Percentiles rank a stretch among this genome's conserved stretches.
Evolutionary conservation across 768 basidiomycete species (phyloP).

Genomic region (Mycena latifolia): DNA sequence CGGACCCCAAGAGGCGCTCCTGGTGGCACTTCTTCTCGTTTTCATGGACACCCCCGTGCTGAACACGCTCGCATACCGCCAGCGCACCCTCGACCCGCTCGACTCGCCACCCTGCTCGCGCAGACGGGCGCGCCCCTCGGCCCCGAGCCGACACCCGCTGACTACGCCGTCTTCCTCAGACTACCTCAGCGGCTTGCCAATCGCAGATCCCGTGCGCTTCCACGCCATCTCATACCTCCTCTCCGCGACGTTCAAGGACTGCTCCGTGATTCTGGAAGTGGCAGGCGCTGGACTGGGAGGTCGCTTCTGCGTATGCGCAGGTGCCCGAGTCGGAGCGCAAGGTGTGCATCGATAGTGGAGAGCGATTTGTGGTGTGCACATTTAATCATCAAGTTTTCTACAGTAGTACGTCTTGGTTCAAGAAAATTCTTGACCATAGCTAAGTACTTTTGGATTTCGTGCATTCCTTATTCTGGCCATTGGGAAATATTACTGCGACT

Average conservation of each 20-base stretch:
- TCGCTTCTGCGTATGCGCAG: slow-evolving; percentile 60
- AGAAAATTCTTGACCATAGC: too few species aligned
- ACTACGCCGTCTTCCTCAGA: slow-evolving; percentile 76
- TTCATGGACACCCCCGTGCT: slow-evolving; percentile 68
- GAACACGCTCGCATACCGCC: slow-evolving; percentile 66
- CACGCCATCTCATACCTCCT: slow-evolving; percentile 83
- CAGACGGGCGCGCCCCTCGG: slow-evolving; percentile 45
- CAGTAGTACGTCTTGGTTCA: too few species aligned
- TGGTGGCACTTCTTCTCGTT: slow-evolving; percentile 59
- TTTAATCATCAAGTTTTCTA: too few species aligned
- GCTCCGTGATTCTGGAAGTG: slow-evolving; percentile 78
- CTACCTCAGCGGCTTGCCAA: slow-evolving; percentile 50
- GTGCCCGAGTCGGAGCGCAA: slow-evolving; percentile 17
- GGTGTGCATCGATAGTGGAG: slow-evolving; percentile 15
- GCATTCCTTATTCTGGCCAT: too few species aligned
- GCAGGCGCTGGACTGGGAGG: slow-evolving; percentile 78
- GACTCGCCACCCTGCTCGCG: slow-evolving; percentile 69
- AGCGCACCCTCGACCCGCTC: slow-evolving; percentile 82
- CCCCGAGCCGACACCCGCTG: slow-evolving; percentile 70
- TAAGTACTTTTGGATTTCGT: too few species aligned
- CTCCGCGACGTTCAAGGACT: slow-evolving; percentile 97
- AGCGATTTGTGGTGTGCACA: too few species aligned
- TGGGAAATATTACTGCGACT: too few species aligned
- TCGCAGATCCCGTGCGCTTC: slow-evolving; percentile 61
- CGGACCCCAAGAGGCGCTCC: slow-evolving; percentile 64